Evolutionary conservation across 1,284 basidiomycete species (phyloP), one percentile per base, ranked within the genome.

Genomic region (Ganoderma lucidum): DNA sequence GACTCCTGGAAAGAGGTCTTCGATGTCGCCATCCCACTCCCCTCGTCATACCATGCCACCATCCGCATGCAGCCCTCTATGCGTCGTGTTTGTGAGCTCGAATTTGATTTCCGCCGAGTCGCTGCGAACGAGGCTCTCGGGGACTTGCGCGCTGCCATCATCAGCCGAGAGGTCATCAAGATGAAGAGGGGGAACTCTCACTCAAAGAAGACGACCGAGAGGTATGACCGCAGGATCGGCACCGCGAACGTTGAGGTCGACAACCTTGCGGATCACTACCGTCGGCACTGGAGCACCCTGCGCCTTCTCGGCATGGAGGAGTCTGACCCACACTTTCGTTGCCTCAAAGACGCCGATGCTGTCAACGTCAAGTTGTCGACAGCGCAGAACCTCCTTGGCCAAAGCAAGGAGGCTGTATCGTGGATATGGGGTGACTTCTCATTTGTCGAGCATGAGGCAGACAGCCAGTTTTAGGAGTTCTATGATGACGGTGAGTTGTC

Each of bases 171-270:
- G 30, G 53, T 55, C 28, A 5, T 55, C n/a, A 23, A 55, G 23
- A 55, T 55, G 53, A 55, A 55, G 30, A 55, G 15, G 53, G 30
- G 30, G 53, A 10, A 55, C 53, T 55, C 53, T 2, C 53, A 55
- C 0, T 28, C 53, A 3, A 55, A 55, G 3, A 55, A 55, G 23
- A 32, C 23, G 53, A 55, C 53, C 12, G 53, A 55, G 14, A 55
- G 28, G 14, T 23, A 28, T 6, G 53, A 55, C n/a, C 53, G 53
- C 53, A 55, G 53, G 28, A 55, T 55, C 5, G 23, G 30, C 53
- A 28, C 9, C 17, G 53, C 30, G 4, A 55, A 55, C 28, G 30
- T 2, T 3, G 53, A 55, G 14, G 30, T 55, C 6, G 53, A 55
- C 10, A 23, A 55, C 6, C 53, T 55, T 55, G 53, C 53, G 2